Evolutionary conservation across 495 filamentous ascomycete species (phyloP).

Genomic region (Apodospora peruviana): DNA sequence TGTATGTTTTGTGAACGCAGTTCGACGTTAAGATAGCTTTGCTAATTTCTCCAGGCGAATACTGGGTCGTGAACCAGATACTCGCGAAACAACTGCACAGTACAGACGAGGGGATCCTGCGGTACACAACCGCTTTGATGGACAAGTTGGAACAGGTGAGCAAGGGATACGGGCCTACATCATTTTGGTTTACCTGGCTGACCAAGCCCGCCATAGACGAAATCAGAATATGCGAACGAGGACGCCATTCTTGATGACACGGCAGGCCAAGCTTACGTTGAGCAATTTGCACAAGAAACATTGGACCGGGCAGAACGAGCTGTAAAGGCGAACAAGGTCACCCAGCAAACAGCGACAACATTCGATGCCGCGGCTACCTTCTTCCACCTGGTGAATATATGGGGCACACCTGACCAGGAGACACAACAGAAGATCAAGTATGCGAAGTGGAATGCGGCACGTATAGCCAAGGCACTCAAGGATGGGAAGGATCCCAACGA

Average conservation of each 20-base stretch:
- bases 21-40: background rate
- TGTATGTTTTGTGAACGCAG: slow-evolving; percentile 52
- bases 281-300: slow-evolving; percentile 86
- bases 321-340: slow-evolving; percentile 77
- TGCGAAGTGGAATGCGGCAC: slow-evolving; percentile 89
- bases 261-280: slow-evolving; percentile 83
- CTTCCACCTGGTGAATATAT: slow-evolving; percentile 80
- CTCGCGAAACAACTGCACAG: slow-evolving; percentile 73
- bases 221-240: slow-evolving; percentile 47
- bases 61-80: slow-evolving; percentile 89
- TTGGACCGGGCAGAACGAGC: slow-evolving; percentile 78
- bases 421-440: slow-evolving; percentile 84
- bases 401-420: slow-evolving; percentile 70
- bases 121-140: slow-evolving; percentile 78
- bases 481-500: slow-evolving; percentile 90
- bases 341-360: slow-evolving; percentile 90
- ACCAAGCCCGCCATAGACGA: slow-evolving; percentile 46
- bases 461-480: slow-evolving; percentile 86
- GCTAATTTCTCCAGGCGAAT: slow-evolving; percentile 60
- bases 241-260: slow-evolving; percentile 73
- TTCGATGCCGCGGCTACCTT: slow-evolving; percentile 89
- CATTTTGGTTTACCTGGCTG: background rate
- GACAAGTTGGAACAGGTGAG: slow-evolving; percentile 83
- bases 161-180: background rate
- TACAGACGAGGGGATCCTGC: slow-evolving; percentile 63